Percentiles rank a stretch among this genome's conserved stretches.
Evolutionary conservation across 805 yeast species (phyloP).

Genomic region (Starmerella gropengiesseri): DNA sequence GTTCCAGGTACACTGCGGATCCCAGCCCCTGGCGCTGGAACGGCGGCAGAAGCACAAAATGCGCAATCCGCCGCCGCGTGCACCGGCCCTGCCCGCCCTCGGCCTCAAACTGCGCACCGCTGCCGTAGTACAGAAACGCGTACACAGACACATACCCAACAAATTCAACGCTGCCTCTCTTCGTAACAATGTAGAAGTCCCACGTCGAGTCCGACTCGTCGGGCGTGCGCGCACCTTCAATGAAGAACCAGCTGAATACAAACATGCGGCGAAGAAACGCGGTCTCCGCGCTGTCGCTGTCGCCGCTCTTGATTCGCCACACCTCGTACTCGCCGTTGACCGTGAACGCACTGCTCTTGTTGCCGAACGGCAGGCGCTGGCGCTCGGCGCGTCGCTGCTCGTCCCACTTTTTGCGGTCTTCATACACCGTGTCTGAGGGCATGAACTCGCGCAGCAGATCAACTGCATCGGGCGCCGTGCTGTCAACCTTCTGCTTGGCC

Average conservation of each 20-base stretch:
- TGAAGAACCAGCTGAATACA: constrained; percentile 52
- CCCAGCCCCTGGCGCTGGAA: constrained; percentile 71
- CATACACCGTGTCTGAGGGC: constrained; percentile 46
- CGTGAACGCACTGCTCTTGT: not conserved
- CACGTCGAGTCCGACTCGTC: constrained; percentile 66
- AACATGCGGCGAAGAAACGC: constrained; percentile 49
- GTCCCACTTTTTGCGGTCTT: constrained; percentile 62
- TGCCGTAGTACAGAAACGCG: constrained; percentile 66
- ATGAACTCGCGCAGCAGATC: constrained; percentile 44
- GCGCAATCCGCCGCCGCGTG: constrained; percentile 68
- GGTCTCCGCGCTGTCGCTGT: not conserved
- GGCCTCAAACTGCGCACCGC: constrained; percentile 37
- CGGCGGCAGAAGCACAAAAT: constrained; percentile 75
- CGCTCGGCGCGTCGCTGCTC: constrained; percentile 26
- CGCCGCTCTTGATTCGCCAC: constrained; percentile 32
- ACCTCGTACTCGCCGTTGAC: constrained; percentile 34
- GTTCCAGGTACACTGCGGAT: constrained; percentile 41
- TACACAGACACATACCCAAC: constrained; percentile 79
- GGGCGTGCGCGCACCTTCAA: constrained; percentile 88
- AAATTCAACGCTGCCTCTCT: constrained; percentile 36
- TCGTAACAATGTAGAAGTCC: constrained; percentile 57
- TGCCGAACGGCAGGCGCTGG: constrained; percentile 27
- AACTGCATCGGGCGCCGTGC: constrained; percentile 49
- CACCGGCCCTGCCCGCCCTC: constrained; percentile 20
- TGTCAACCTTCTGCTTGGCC: constrained; percentile 38